Conservation (phyloP, 805 yeast species). For the Candida ficus region DNA sequence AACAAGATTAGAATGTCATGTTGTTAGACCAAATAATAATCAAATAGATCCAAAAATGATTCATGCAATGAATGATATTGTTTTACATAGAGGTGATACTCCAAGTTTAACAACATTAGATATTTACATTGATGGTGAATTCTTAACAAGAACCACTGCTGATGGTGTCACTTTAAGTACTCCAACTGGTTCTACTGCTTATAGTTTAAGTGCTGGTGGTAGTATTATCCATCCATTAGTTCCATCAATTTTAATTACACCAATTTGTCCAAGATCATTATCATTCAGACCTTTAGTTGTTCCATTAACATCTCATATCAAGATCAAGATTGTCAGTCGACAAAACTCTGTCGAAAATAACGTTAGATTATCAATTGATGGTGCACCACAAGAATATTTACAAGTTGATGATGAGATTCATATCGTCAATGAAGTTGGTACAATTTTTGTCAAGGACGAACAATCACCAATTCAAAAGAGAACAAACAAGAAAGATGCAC, state of each 20-base stretch:
- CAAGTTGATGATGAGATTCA: constrained; percentile 76
- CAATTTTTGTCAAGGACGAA: constrained; percentile 49
- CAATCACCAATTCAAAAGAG: constrained; percentile 35
- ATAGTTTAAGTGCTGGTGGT: constrained; percentile 86
- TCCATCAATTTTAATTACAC: constrained; percentile 76
- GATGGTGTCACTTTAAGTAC: constrained; percentile 85
- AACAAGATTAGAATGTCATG: constrained; percentile 73
- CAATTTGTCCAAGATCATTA: constrained; percentile 86
- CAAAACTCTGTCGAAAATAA: constrained; percentile 34
- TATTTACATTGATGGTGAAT: constrained; percentile 78
- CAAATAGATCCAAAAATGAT: constrained; percentile 29
- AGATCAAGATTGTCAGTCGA: constrained; percentile 50
- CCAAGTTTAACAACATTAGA: constrained; percentile 84
- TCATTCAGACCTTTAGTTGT: constrained; percentile 86
- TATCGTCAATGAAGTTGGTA: constrained; percentile 60
- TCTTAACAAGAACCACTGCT: constrained; percentile 83
- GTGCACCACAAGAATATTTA: constrained; percentile 67
- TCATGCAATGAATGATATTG: constrained; percentile 91
- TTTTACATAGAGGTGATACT: constrained; percentile 79
- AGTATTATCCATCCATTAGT: constrained; percentile 88
- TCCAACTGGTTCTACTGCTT: constrained; percentile 95
- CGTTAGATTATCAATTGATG: constrained; percentile 75
- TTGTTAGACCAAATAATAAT: constrained; percentile 28
- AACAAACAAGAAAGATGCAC: constrained; percentile 16
- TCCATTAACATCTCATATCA: constrained; percentile 73